Evolutionary conservation across 495 filamentous ascomycete genomes (phyloP).

Genomic region (Penicillium desertorum): DNA sequence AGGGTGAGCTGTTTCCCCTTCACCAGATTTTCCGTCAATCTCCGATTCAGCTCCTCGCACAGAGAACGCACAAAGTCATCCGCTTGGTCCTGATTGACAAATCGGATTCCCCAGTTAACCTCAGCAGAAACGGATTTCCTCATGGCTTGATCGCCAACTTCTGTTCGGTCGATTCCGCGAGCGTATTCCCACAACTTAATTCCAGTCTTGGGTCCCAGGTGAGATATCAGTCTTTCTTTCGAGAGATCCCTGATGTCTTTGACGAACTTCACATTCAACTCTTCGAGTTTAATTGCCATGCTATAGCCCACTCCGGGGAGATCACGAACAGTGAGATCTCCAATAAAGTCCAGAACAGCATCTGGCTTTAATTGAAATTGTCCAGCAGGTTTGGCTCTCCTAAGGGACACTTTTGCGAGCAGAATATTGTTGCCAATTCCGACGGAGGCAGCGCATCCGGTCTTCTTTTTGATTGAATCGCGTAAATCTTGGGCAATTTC

Average conservation of each 20-base stretch:
- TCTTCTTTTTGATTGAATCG: slow-evolving; percentile 64
- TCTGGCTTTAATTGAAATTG: slow-evolving; percentile 84
- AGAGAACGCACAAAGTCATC: slow-evolving; percentile 85
- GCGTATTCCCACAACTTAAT: slow-evolving; percentile 89
- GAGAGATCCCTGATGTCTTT: slow-evolving; percentile 74
- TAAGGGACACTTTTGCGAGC: slow-evolving; percentile 82
- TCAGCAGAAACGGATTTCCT: slow-evolving; percentile 94
- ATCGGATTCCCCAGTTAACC: slow-evolving; percentile 97
- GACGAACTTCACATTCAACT: slow-evolving; percentile 78
- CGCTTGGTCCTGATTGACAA: slow-evolving; percentile 82
- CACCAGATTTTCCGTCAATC: slow-evolving; percentile 76
- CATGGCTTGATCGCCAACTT: slow-evolving; percentile 77
- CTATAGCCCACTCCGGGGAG: slow-evolving; percentile 88
- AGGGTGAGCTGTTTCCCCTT: slow-evolving; percentile 86
- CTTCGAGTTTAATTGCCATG: slow-evolving; percentile 78
- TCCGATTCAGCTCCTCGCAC: slow-evolving; percentile 75
- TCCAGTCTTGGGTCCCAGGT: slow-evolving; percentile 87
- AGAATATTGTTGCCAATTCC: slow-evolving; percentile 92
- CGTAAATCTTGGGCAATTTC: slow-evolving; percentile 68
- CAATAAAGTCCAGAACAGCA: slow-evolving; percentile 73
- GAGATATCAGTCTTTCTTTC: slow-evolving; percentile 68
- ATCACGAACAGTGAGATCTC: slow-evolving; percentile 69
- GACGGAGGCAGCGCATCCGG: slow-evolving; percentile 86
- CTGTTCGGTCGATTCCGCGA: slow-evolving; percentile 79
- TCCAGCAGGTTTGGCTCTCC: slow-evolving; percentile 92